A percentile compares a stretch with the other conserved stretches of the same genome.
These are phyloP conservation scores for Mucor indicus DNA, from an alignment of 371 early-diverging fungal species.

Conservation along the genomic window DNA sequence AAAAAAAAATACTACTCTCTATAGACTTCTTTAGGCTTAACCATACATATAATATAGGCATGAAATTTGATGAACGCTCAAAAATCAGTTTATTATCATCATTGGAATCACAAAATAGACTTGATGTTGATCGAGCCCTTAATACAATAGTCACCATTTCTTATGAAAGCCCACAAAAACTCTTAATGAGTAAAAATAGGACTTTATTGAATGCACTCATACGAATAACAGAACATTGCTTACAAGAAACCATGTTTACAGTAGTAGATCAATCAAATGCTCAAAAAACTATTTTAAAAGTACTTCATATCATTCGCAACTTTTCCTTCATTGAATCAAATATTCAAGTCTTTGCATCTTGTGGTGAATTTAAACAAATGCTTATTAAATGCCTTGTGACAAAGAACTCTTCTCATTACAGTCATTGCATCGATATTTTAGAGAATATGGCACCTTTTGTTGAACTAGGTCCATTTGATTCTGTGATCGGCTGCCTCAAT, in stretches of 20 bases:
- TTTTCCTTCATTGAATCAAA: conserved; percentile 69
- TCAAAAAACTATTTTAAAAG: conserved; percentile 48
- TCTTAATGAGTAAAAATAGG: conserved; percentile 66
- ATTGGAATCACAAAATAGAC: conserved; percentile 68
- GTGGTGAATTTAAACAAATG: conserved; percentile 45
- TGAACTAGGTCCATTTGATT: conserved; percentile 43
- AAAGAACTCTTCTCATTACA: conserved; percentile 41
- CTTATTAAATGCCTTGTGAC: conserved; percentile 57
- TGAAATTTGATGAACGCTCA: conserved; percentile 40
- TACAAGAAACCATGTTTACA: conserved; percentile 20
- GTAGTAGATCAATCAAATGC: background rate
- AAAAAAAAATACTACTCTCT: background rate
- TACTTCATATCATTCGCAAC: conserved; percentile 73
- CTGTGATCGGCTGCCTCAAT: conserved; percentile 37
- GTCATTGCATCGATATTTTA: conserved; percentile 68
- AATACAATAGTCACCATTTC: conserved; percentile 78
- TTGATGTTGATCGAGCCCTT: conserved; percentile 86
- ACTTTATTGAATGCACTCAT: conserved; percentile 62
- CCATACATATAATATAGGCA: conserved; percentile 14
- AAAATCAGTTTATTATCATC: conserved; percentile 70
- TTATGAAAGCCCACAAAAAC: conserved; percentile 54
- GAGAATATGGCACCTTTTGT: conserved; percentile 63
- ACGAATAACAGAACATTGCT: conserved; percentile 52
- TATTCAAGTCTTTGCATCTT: conserved; percentile 45
- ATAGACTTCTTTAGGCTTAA: too few relatives aligned